Percentiles rank a stretch among this genome's conserved stretches.
Conservation (phyloP, 768 basidiomycete species). For the Pisolithus albus region DNA sequence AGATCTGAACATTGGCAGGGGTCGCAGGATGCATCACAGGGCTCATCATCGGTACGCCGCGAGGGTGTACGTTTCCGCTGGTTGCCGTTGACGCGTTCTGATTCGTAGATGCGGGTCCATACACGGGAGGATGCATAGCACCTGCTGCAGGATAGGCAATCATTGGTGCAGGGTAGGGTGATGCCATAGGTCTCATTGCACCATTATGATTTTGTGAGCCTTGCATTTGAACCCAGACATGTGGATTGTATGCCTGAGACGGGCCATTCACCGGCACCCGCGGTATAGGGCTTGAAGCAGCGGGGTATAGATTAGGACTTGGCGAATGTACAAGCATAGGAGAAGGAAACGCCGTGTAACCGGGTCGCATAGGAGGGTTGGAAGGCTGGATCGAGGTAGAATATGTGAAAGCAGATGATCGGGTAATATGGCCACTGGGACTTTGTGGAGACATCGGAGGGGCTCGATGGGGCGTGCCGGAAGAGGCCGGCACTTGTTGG, state of each 20-base stretch:
- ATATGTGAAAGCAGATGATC: constrained; percentile 22
- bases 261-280: constrained; percentile 60
- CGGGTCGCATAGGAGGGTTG: constrained; percentile 43
- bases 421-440: constrained; percentile 26
- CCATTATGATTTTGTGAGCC: constrained; percentile 39
- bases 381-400: constrained; percentile 39
- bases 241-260: constrained; percentile 51
- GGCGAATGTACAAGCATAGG: constrained; percentile 72
- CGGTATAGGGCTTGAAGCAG: constrained; percentile 59
- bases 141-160: constrained; percentile 58
- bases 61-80: constrained; percentile 33
- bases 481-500: constrained; percentile 72
- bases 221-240: constrained; percentile 59
- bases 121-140: constrained; percentile 37
- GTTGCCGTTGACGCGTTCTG: constrained; percentile 30
- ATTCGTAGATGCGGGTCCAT: constrained; percentile 34
- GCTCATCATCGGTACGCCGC: constrained; percentile 57
- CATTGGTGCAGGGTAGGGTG: constrained; percentile 60
- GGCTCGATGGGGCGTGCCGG: constrained; percentile 41
- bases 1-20: constrained; percentile 43
- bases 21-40: constrained; percentile 63
- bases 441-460: constrained; percentile 45
- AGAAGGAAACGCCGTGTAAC: constrained; percentile 55
- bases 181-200: constrained; percentile 48
- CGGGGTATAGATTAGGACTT: constrained; percentile 59